A percentile compares a stretch with the other conserved stretches of the same genome.
phyloP scores from a whole-genome alignment of 805 yeast species.

The Metschnikowia continentalis region DNA sequence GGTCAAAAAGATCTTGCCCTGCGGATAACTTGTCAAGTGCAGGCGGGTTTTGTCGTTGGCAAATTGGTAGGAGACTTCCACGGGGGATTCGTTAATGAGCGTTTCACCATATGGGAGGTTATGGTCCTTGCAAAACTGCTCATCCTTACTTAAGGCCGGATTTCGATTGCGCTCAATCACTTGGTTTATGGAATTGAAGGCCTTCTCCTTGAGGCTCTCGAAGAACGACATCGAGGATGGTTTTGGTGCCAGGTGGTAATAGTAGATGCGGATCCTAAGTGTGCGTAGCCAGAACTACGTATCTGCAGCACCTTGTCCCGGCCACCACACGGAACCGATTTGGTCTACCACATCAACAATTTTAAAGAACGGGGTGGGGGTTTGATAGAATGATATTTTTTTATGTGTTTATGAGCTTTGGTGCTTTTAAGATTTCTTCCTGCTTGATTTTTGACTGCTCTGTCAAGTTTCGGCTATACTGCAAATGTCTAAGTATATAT shows the following conservation, averaged over 20 bases:
- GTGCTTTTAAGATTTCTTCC: too few species aligned
- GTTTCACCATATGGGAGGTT: conserved; percentile 68
- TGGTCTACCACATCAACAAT: too few species aligned
- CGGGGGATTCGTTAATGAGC: conserved; percentile 61
- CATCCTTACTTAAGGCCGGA: conserved; percentile 58
- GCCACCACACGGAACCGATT: not conserved
- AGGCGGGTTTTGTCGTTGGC: conserved; percentile 22
- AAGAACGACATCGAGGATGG: conserved; percentile 44
- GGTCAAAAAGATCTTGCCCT: conserved; percentile 67
- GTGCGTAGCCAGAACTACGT: not conserved
- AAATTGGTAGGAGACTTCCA: conserved; percentile 45
- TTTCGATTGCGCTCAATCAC: conserved; percentile 40
- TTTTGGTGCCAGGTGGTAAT: not conserved
- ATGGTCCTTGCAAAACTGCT: conserved; percentile 62
- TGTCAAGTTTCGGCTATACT: too few species aligned
- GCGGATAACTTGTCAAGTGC: conserved; percentile 31
- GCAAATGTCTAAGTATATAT: too few species aligned
- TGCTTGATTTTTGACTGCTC: too few species aligned
- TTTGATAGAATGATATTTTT: too few species aligned
- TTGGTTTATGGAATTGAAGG: conserved; percentile 41
- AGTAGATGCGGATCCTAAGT: not conserved
- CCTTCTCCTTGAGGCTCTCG: conserved; percentile 44
- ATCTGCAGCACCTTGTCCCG: not conserved
- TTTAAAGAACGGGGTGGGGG: too few species aligned
- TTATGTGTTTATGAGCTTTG: too few species aligned